Base-by-base conservation (phyloP, 1,284 basidiomycete genomes). In the Flammula alnicola region DNA sequence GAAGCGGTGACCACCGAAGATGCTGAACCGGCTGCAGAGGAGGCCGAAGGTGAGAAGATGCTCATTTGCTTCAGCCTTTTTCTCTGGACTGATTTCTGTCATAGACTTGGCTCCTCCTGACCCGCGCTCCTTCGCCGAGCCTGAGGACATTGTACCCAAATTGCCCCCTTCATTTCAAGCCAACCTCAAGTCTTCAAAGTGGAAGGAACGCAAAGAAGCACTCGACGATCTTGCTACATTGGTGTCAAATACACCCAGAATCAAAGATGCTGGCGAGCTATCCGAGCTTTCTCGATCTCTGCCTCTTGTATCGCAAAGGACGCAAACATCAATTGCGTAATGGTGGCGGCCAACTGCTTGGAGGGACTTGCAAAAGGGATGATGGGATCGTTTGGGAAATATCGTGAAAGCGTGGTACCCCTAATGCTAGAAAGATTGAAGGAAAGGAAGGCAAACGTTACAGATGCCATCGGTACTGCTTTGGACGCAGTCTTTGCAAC, bases 181-280 rank as follows among this genome's bases (percentile, higher is more conserved):
- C 5, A 75, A 81, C 49, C 77, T 99, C 44, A 80, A 83, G 10
- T 98, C 95, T 3, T 86, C 91, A 0, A 99, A 99, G 70, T 99
- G 97, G 97, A 98, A 99, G 67, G 97, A 99, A 58, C 84, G 97
- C 23, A 93, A 96, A 63, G 95, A 98, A 62, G 91, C 84, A 2
- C 73, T 98, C 44, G 95, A 98, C 59, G 91, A 93, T 37, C 78
- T 97, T 31, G 76, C 87, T 49, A 81, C 84, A 11, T 73, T 93
- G 14, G 72, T 99, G 29, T 82, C 82, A 44, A 72, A 81, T 12
- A 84, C 89, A 10, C 86, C 88, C 7, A 84, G 88, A 51, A 88
- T 98, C 58, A 84, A 86, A 58, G 91, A 94, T 58, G 79, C 82
- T 1, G 76, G 88, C 14, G 88, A 88, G 63, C 73, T 95, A 1